Evolutionary conservation across 257 asterid genomes (phyloP), one percentile per base, ranked within the genome.

Genomic region (Przewalskia tangutica): DNA sequence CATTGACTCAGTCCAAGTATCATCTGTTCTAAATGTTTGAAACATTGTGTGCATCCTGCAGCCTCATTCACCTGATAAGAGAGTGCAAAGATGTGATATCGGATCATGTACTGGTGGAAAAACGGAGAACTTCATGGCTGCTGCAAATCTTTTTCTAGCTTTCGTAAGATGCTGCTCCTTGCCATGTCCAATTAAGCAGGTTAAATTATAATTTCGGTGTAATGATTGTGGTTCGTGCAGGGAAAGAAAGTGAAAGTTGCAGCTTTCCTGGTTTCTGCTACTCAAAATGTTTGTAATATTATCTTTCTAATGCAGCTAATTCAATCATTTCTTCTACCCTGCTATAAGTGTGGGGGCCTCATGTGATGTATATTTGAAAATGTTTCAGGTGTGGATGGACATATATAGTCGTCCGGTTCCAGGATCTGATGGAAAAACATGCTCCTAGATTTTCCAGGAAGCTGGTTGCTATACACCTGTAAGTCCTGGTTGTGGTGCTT

Each of bases 41-140:
- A 13, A 14, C 13, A 7, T 55, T 81, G n/a, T 23, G 23, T 34
- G 38, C 23, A 75, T 77, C 56, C 88, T 78, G 77, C 89, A 92
- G 99, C 99, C 97, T 78, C 98, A 94, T 89, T 94, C 99, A 81
- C 99, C 98, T 0, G 99, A 89, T 89, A 95, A 88, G 98, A 87
- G 98, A 94, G 87, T 94, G 99, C 91, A 89, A 90, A 89, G 97
- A 94, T 83, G 97, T 94, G 87, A 95, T 77, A 94, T 94, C 78
- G 99, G 99, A 84, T 95, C 98, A 63, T 95, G 99, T 86, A 94
- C 98, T 77, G 95, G 99, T 90, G 98, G 97, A 17, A 95, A 95
- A 86, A 91, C 95, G 2, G 98, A 95, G 85, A 98, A 95, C 89
- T 95, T 95, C 86, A 89, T 94, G 97, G 98, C 97, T 80, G 98